phyloP scores from a whole-genome alignment of 1,284 basidiomycete species.

The Ceratobasidium theobromae region DNA sequence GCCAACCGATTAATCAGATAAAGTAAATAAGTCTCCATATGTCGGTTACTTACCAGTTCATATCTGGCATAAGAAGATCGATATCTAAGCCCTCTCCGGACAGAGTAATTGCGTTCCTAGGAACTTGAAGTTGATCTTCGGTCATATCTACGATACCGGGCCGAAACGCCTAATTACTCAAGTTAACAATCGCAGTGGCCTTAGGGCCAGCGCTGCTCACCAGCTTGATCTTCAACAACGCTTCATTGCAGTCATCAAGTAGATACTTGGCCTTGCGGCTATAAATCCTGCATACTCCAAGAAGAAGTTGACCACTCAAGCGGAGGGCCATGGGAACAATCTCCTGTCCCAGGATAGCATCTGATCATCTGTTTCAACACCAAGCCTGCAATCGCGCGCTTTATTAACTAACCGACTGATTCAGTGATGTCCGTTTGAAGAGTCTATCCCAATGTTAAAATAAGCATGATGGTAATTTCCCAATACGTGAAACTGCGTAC shows the following conservation, averaged over 20 bases:
- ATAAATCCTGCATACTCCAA: slow-evolving; percentile 97
- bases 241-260: slow-evolving; percentile 96
- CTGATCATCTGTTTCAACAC: slow-evolving; percentile 46
- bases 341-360: slow-evolving; percentile 87
- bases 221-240: slow-evolving; percentile 93
- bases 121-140: slow-evolving; percentile 86
- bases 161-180: slow-evolving; percentile 73
- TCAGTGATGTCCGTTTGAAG: slow-evolving; percentile 93
- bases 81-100: slow-evolving; percentile 72
- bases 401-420: slow-evolving; percentile 71
- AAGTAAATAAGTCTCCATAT: not conserved
- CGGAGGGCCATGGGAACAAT: slow-evolving; percentile 85
- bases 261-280: slow-evolving; percentile 97
- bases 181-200: not conserved
- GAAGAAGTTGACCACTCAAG: slow-evolving; percentile 89
- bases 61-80: slow-evolving; percentile 77
- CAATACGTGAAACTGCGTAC: not conserved
- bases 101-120: slow-evolving; percentile 83
- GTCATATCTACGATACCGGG: slow-evolving; percentile 93
- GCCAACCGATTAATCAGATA: not conserved
- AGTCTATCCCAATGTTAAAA: slow-evolving; percentile 46
- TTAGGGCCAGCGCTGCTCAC: slow-evolving; percentile 47
- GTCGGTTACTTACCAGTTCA: slow-evolving; percentile 62
- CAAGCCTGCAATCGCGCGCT: not conserved
- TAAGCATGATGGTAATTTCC: not conserved